These are phyloP conservation scores for Lactarius evosmus DNA, from an alignment of 768 basidiomycete species.

Conservation along the genomic window DNA sequence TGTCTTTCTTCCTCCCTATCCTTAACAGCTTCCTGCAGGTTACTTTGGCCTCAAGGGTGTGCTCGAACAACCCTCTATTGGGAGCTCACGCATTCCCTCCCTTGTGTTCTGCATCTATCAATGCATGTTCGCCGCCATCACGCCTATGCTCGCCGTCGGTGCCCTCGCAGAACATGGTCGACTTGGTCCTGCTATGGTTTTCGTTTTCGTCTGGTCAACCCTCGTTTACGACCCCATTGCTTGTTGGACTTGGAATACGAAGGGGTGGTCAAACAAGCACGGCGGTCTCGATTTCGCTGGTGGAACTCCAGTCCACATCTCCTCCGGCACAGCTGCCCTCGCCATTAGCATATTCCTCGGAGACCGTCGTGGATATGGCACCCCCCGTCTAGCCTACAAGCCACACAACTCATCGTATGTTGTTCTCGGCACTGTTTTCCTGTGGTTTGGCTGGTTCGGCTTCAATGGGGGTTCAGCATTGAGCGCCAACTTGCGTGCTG, in stretches of 20 bases:
- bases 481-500: conserved; percentile 82
- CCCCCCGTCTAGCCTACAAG: conserved; percentile 86
- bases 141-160: conserved; percentile 88
- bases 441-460: conserved; percentile 96
- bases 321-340: conserved; percentile 87
- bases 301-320: conserved; percentile 95
- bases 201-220: conserved; percentile 87
- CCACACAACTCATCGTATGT: conserved; percentile 94
- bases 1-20: not conserved
- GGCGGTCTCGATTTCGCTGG: conserved; percentile 93
- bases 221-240: conserved; percentile 93
- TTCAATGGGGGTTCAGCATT: conserved; percentile 94
- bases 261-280: conserved; percentile 70
- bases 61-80: conserved; percentile 69
- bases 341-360: conserved; percentile 91
- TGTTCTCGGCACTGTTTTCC: conserved; percentile 86
- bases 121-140: conserved; percentile 87
- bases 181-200: conserved; percentile 82
- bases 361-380: conserved; percentile 87
- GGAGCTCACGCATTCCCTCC: conserved; percentile 64
- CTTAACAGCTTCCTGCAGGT: conserved; percentile 40
- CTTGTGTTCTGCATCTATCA: conserved; percentile 84
- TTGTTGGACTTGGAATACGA: conserved; percentile 92
- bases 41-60: conserved; percentile 85
- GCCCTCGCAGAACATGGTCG: conserved; percentile 88